Percentiles rank a stretch among this genome's conserved stretches.
Evolutionary conservation across 2,329 filamentous ascomycete genomes (phyloP).

Genomic region (Sporothrix phasma): DNA sequence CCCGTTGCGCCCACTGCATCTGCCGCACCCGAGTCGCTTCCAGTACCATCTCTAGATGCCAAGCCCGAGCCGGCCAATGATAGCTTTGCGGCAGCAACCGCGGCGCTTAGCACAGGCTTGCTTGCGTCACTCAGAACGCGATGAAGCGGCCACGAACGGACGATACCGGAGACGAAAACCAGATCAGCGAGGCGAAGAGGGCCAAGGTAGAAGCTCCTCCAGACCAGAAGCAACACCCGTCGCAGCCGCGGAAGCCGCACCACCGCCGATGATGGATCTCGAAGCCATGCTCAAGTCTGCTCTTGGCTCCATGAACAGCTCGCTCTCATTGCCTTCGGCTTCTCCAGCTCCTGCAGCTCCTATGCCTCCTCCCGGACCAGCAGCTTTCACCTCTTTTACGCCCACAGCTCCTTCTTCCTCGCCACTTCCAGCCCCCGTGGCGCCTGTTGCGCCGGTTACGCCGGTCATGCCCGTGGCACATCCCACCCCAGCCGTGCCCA

Average conservation of each 20-base stretch:
- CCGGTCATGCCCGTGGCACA: background rate
- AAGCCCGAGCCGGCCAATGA: constrained; percentile 7
- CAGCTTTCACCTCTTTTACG: background rate
- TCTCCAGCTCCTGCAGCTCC: background rate
- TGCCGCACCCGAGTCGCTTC: background rate
- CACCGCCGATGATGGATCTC: constrained; percentile 20
- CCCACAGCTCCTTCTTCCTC: background rate
- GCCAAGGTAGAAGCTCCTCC: constrained; percentile 20
- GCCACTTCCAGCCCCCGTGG: background rate
- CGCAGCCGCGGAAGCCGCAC: background rate
- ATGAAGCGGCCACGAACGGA: constrained; percentile 20
- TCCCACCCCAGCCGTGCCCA: background rate
- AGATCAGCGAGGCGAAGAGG: constrained; percentile 19
- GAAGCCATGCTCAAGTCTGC: constrained; percentile 25
- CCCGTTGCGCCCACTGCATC: background rate
- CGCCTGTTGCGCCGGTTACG: background rate
- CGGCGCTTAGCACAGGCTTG: constrained; percentile 4
- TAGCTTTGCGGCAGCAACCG: background rate
- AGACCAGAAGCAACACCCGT: background rate
- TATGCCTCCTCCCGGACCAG: background rate
- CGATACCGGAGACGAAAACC: background rate
- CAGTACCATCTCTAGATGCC: background rate
- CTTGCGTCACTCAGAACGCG: constrained; percentile 13
- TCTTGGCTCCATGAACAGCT: constrained; percentile 21
- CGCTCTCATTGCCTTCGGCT: constrained; percentile 13